A percentile compares a stretch with the other conserved stretches of the same genome.
These are phyloP conservation scores for Dictyostelium firmibasis DNA, from an alignment of 78 protist genomes.

Conservation along the genomic window DNA sequence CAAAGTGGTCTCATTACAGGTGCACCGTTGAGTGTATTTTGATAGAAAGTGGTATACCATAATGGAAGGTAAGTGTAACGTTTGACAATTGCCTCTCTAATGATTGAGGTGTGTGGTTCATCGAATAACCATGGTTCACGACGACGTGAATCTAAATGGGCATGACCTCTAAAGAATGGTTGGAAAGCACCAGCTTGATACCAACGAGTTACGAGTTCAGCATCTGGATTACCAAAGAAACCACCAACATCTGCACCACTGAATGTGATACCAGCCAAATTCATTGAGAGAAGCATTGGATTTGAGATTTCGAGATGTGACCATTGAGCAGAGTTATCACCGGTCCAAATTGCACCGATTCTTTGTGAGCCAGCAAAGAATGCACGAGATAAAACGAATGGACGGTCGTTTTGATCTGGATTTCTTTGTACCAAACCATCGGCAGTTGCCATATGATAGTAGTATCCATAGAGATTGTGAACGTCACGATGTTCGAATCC, in stretches of 20 bases:
- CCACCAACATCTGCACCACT: slow-evolving; percentile 98
- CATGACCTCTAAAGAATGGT: slow-evolving; percentile 99
- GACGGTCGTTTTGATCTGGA: slow-evolving; percentile 86
- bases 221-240: slow-evolving; percentile 96
- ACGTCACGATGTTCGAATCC: slow-evolving; percentile 95
- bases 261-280: slow-evolving; percentile 93
- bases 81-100: slow-evolving; percentile 80
- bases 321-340: slow-evolving; percentile 99
- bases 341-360: slow-evolving; percentile 99
- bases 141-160: slow-evolving; percentile 95
- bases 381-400: slow-evolving; percentile 98
- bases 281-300: slow-evolving; percentile 94
- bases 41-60: slow-evolving; percentile 82
- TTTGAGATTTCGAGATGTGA: slow-evolving; percentile 86
- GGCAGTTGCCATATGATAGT: slow-evolving; percentile 80
- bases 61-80: slow-evolving; percentile 95
- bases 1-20: slow-evolving; percentile 93
- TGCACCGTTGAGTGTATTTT: slow-evolving; percentile 81
- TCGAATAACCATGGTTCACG: slow-evolving; percentile 98
- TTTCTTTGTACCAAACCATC: slow-evolving; percentile 86
- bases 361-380: slow-evolving; percentile 98
- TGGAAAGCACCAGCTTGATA: slow-evolving; percentile 95
- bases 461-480: slow-evolving; percentile 98
- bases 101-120: slow-evolving; percentile 56
- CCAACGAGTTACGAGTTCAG: slow-evolving; percentile 97